A percentile compares a stretch with the other conserved stretches of the same genome.
Conservation (phyloP, 2,329 filamentous ascomycete genomes). For the Epichloe amarillans region DNA sequence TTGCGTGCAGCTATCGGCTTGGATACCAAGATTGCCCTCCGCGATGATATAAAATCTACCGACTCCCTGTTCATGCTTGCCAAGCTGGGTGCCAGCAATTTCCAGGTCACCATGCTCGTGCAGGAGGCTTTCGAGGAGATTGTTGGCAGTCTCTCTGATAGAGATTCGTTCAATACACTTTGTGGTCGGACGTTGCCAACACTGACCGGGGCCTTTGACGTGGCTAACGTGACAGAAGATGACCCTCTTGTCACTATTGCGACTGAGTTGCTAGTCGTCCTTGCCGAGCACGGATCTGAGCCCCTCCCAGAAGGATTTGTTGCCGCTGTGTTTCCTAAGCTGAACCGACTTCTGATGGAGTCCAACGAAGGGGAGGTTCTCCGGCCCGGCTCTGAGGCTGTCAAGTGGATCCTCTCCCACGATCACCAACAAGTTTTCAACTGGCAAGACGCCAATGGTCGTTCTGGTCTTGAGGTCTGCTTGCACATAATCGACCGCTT, state of each 20-base stretch:
- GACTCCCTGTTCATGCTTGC: conserved; percentile 80
- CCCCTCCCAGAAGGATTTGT: conserved; percentile 83
- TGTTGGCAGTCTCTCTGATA: conserved; percentile 52
- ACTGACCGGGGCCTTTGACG: conserved; percentile 77
- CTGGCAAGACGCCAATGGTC: conserved; percentile 70
- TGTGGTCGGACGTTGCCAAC: conserved; percentile 81
- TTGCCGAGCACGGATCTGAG: conserved; percentile 71
- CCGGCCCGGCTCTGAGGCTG: conserved; percentile 69
- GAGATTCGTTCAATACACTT: conserved; percentile 60
- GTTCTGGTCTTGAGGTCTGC: conserved; percentile 76
- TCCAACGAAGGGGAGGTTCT: conserved; percentile 81
- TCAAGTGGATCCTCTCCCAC: conserved; percentile 81
- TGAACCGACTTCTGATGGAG: conserved; percentile 69
- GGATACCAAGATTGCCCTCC: conserved; percentile 61
- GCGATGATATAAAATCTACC: conserved; percentile 58
- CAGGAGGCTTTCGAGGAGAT: conserved; percentile 87
- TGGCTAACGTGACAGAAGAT: conserved; percentile 74
- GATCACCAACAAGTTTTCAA: conserved; percentile 81
- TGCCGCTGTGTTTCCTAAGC: conserved; percentile 70
- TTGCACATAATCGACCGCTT: conserved; percentile 87
- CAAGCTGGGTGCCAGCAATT: conserved; percentile 77
- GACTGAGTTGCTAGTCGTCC: conserved; percentile 66
- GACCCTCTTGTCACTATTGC: conserved; percentile 77
- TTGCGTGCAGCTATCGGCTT: conserved; percentile 72
- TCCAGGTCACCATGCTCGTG: conserved; percentile 78